Evolutionary conservation across 805 yeast genomes (phyloP).

Genomic region (Zygosaccharomyces siamensis): DNA sequence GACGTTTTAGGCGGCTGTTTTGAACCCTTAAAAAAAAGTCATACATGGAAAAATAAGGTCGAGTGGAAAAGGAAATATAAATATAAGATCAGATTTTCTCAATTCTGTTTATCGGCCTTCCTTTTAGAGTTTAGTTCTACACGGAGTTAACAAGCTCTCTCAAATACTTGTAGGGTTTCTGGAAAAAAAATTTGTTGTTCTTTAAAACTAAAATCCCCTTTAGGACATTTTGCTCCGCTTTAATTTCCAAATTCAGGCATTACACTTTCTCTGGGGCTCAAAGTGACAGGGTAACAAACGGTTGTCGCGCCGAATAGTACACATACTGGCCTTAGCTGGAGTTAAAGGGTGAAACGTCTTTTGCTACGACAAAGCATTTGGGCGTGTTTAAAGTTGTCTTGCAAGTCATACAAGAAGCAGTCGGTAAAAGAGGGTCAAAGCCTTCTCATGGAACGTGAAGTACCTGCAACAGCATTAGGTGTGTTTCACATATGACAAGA

Average conservation of each 20-base stretch:
- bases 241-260: background rate
- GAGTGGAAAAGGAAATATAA: background rate
- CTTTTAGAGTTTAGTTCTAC: background rate
- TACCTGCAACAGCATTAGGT: background rate
- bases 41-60: too few species aligned
- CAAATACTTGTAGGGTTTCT: background rate
- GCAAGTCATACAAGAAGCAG: background rate
- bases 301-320: background rate
- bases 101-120: background rate
- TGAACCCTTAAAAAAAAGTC: background rate
- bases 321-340: background rate
- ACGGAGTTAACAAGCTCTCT: background rate
- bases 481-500: conserved; percentile 7
- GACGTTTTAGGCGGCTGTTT: background rate
- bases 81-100: background rate
- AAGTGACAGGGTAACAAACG: background rate
- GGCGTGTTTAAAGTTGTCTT: background rate
- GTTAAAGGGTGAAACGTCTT: background rate
- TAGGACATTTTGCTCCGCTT: background rate
- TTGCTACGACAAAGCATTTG: conserved; percentile 1
- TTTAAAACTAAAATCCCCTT: background rate
- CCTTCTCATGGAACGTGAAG: conserved; percentile 1
- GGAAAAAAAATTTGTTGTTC: background rate
- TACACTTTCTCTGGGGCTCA: background rate
- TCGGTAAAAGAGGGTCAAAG: background rate